phyloP scores from a whole-genome alignment of 805 yeast genomes.

The Teunomyces stri region DNA sequence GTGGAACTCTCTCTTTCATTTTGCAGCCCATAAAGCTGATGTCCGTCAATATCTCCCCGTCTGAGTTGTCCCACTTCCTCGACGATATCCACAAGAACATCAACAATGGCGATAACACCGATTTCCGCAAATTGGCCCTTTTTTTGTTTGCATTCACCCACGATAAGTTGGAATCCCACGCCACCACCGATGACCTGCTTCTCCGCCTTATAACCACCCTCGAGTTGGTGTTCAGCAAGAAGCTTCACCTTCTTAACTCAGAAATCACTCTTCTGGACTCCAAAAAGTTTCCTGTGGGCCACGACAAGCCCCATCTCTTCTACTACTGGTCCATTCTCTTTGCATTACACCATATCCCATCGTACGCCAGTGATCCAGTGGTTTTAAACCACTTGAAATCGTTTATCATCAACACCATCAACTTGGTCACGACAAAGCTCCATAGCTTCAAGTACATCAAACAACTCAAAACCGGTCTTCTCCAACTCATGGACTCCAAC shows the following conservation, averaged over 20 bases:
- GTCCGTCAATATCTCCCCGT: slow-evolving; percentile 14
- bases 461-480: slow-evolving; percentile 16
- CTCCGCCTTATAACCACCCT: slow-evolving; percentile 26
- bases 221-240: slow-evolving; percentile 32
- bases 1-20: not conserved
- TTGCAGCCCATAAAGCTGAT: not conserved
- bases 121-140: slow-evolving; percentile 33
- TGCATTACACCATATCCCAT: slow-evolving; percentile 24
- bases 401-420: slow-evolving; percentile 33
- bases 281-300: slow-evolving; percentile 1
- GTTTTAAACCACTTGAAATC: slow-evolving; percentile 24
- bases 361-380: slow-evolving; percentile 10
- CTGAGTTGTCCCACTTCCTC: slow-evolving; percentile 32
- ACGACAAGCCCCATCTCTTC: slow-evolving; percentile 9
- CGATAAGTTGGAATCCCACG: slow-evolving; percentile 16
- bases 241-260: slow-evolving; percentile 23
- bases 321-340: slow-evolving; percentile 33
- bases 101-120: slow-evolving; percentile 27
- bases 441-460: slow-evolving; percentile 26
- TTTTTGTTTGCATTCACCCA: slow-evolving; percentile 34
- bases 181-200: slow-evolving; percentile 13
- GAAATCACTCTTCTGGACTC: slow-evolving; percentile 17
- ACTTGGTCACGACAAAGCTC: slow-evolving; percentile 27
- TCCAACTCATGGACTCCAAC: slow-evolving; percentile 16
- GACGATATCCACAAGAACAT: slow-evolving; percentile 33